A percentile compares a stretch with the other conserved stretches of the same genome.
phyloP scores from a whole-genome alignment of 805 yeast species.

The Crinitomyces ghanaensis region DNA sequence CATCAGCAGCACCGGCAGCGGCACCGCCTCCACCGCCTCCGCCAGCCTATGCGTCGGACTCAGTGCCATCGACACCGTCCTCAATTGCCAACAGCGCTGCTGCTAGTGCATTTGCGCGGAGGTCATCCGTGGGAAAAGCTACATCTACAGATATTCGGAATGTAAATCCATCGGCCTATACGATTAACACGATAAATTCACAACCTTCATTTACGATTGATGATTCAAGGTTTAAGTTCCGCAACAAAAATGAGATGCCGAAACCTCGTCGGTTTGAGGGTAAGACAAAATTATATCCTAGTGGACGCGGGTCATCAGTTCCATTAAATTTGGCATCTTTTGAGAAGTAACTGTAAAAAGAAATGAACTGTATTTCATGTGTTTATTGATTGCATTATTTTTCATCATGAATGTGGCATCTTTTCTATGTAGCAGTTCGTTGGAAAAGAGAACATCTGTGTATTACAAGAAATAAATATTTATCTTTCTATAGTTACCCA shows the following conservation, averaged over 20 bases:
- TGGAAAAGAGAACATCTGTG: no score
- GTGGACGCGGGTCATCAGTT: constrained; percentile 89
- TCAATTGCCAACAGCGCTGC: constrained; percentile 2
- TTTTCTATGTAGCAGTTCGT: constrained; percentile 15
- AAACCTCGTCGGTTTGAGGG: constrained; percentile 75
- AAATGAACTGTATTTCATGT: no score
- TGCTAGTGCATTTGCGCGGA: constrained; percentile 4
- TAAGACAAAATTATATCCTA: constrained; percentile 71
- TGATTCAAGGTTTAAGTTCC: constrained; percentile 62
- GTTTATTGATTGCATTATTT: no score
- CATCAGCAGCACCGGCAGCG: constrained; percentile 10
- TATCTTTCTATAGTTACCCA: no score
- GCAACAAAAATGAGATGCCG: constrained; percentile 60
- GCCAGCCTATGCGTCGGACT: constrained; percentile 3
- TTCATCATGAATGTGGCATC: no score
- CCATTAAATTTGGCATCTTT: constrained; percentile 48
- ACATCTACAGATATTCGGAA: constrained; percentile 37
- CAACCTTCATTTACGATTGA: constrained; percentile 39
- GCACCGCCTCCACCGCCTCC: constrained; percentile 10
- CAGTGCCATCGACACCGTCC: background rate
- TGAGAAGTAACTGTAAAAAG: constrained; percentile 10
- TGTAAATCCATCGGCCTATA: constrained; percentile 54
- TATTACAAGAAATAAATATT: no score
- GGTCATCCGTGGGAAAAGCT: constrained; percentile 14
- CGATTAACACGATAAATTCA: constrained; percentile 34